Percentiles rank a stretch among this genome's conserved stretches.
phyloP scores from a whole-genome alignment of 345 rosid species.

The Angophora floribunda region DNA sequence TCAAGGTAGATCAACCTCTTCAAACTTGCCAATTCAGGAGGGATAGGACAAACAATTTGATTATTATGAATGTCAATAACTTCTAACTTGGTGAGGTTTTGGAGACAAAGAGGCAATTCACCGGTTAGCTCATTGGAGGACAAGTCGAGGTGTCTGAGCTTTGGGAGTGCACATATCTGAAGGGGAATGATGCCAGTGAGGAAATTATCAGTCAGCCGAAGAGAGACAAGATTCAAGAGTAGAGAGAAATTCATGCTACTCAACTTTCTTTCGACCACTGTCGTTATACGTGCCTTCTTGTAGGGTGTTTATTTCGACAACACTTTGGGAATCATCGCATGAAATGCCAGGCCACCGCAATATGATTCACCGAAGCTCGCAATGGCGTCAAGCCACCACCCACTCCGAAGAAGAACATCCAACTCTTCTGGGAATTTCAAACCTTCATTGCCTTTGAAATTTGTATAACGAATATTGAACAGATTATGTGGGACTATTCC shows the following conservation, averaged over 20 bases:
- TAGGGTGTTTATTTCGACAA: neutral
- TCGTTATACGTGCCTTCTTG: neutral
- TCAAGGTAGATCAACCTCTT: neutral
- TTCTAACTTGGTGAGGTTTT: neutral
- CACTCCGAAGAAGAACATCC: too few species aligned
- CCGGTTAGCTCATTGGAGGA: neutral
- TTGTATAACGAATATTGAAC: too few species aligned
- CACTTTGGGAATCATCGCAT: too few species aligned
- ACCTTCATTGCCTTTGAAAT: neutral
- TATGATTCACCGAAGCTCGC: too few species aligned
- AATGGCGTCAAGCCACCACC: too few species aligned
- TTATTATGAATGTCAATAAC: neutral
- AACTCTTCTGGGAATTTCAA: too few species aligned
- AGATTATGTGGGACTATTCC: neutral
- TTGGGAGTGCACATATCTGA: neutral
- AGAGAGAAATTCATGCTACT: neutral
- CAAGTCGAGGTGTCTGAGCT: neutral
- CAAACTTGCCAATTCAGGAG: neutral
- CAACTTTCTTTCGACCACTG: neutral
- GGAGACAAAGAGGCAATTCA: neutral
- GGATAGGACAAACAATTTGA: neutral
- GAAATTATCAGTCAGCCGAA: neutral
- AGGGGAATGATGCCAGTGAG: neutral
- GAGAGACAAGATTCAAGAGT: neutral
- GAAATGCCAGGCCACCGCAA: too few species aligned